Conservation (phyloP, 257 asterid genomes). For the Solanum pinnatisectum region DNA sequence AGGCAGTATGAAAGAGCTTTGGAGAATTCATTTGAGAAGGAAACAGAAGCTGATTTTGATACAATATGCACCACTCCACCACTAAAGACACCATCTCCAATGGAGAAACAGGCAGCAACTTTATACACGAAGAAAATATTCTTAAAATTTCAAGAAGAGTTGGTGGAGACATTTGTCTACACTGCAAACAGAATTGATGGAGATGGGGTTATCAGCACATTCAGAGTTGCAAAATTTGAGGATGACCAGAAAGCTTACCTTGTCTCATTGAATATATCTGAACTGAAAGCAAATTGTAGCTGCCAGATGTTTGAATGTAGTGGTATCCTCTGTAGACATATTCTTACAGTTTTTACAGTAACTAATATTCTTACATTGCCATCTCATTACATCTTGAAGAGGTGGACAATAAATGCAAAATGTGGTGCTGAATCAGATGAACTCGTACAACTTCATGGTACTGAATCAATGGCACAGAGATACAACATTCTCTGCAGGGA, state of each 20-base stretch:
- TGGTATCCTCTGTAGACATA: slow-evolving; percentile 83
- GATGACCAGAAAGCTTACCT: slow-evolving; percentile 59
- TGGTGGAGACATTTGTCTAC: slow-evolving; percentile 90
- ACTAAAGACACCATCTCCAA: slow-evolving; percentile 88
- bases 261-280: slow-evolving; percentile 52
- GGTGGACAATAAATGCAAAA: slow-evolving; percentile 90
- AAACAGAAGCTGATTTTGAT: slow-evolving; percentile 77
- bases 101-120: slow-evolving; percentile 86
- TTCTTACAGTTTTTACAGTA: slow-evolving; percentile 90
- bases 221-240: slow-evolving; percentile 89
- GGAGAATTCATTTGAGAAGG: slow-evolving; percentile 68
- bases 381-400: slow-evolving; percentile 66
- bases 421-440: slow-evolving; percentile 41
- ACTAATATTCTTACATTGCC: slow-evolving; percentile 88
- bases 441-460: slow-evolving; percentile 29
- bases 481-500: slow-evolving; percentile 74
- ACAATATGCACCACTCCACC: slow-evolving; percentile 59
- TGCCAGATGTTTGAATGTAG: slow-evolving; percentile 84
- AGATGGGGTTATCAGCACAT: slow-evolving; percentile 51
- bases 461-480: slow-evolving; percentile 41
- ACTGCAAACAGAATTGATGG: slow-evolving; percentile 83
- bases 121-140: slow-evolving; percentile 67
- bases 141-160: slow-evolving; percentile 77
- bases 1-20: slow-evolving; percentile 85
- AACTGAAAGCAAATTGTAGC: slow-evolving; percentile 72